phyloP scores from a whole-genome alignment of 2,329 filamentous ascomycete species.

The Neofusicoccum cordaticola region DNA sequence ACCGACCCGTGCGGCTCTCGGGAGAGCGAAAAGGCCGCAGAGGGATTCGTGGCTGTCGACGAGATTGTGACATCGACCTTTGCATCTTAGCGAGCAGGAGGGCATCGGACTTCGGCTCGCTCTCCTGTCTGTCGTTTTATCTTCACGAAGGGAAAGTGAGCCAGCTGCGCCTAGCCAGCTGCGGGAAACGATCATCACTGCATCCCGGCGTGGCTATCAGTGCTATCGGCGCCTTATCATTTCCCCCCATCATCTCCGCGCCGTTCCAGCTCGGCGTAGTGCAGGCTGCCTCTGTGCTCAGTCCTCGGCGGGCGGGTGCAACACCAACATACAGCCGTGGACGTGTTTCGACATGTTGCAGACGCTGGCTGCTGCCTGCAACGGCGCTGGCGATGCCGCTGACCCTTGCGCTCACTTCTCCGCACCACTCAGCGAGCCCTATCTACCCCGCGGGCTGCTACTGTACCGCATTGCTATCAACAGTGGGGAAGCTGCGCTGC shows the following conservation, averaged over 20 bases:
- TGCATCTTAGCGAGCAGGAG: too few relatives aligned
- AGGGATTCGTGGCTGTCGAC: too few relatives aligned
- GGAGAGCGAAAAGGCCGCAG: too few relatives aligned
- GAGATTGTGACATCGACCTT: too few relatives aligned
- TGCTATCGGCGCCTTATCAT: neutral
- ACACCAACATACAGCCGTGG: neutral
- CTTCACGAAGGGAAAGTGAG: too few relatives aligned
- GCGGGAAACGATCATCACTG: neutral
- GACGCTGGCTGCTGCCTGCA: neutral
- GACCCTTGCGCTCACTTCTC: neutral
- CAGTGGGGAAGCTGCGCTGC: neutral
- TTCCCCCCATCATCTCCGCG: neutral
- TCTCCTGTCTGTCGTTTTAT: too few relatives aligned
- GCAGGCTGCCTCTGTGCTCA: neutral
- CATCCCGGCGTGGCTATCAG: neutral
- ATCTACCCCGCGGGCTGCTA: neutral
- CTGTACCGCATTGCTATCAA: slow-evolving; percentile 1
- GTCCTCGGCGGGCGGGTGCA: neutral
- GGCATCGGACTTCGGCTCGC: too few relatives aligned
- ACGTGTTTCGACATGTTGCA: neutral
- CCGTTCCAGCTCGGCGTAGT: neutral
- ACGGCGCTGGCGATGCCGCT: neutral
- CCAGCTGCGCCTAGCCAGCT: too few relatives aligned
- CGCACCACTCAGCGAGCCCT: neutral
- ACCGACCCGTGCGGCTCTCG: too few relatives aligned